Conservation (phyloP, 2,329 filamentous ascomycete genomes). For the Talaromyces sp. region DNA sequence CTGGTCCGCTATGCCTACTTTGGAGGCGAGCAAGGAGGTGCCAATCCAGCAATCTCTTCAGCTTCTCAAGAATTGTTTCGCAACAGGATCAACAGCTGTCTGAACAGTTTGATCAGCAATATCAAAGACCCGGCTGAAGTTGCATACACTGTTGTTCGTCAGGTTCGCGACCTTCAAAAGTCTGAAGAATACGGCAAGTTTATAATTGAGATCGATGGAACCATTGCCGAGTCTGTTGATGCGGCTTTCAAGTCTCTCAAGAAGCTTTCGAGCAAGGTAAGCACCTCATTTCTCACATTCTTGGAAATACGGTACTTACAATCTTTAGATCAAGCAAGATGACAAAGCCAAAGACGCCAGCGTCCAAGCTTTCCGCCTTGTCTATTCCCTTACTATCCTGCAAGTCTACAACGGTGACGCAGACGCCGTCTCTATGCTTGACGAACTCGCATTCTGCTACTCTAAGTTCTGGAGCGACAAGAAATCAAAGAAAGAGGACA, state of each 20-base stretch:
- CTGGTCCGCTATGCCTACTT: conserved; percentile 53
- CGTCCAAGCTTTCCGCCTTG: conserved; percentile 73
- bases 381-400: conserved; percentile 79
- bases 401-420: conserved; percentile 87
- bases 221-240: conserved; percentile 42
- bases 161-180: conserved; percentile 38
- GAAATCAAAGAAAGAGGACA: conserved; percentile 51
- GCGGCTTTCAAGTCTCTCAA: conserved; percentile 41
- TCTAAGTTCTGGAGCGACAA: conserved; percentile 57
- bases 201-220: conserved; percentile 49
- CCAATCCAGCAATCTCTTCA: conserved; percentile 42
- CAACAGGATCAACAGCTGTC: conserved; percentile 53
- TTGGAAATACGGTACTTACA: conserved; percentile 10
- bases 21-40: conserved; percentile 30
- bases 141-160: conserved; percentile 39
- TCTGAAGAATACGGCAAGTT: conserved; percentile 38
- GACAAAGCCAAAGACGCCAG: conserved; percentile 52
- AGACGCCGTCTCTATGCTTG: conserved; percentile 76
- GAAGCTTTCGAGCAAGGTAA: conserved; percentile 37
- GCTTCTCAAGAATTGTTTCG: conserved; percentile 52
- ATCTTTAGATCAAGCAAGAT: conserved; percentile 49
- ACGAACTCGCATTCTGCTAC: conserved; percentile 75
- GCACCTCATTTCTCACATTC: not conserved
- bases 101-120: conserved; percentile 50
- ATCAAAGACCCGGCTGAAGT: conserved; percentile 35